Conservation (phyloP, 192 early-diverging fungal species). For the Linnemannia zychae region DNA sequence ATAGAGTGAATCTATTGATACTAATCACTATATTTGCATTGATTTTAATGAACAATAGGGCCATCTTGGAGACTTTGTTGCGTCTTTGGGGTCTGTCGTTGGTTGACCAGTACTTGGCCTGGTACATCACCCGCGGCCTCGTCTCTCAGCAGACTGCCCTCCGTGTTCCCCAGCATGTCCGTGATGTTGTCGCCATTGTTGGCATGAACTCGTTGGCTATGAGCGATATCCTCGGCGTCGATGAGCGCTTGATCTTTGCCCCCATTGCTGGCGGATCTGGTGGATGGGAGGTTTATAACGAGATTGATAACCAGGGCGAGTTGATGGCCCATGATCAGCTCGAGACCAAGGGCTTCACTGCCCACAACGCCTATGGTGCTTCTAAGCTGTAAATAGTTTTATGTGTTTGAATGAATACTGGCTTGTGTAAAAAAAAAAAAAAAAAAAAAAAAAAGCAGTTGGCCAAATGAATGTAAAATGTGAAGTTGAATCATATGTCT, state of each 20-base stretch:
- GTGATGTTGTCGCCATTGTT: conserved; percentile 64
- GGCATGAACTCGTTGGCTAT: conserved; percentile 65
- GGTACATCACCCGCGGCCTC: conserved; percentile 65
- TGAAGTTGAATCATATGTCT: no score
- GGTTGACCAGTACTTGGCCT: conserved; percentile 68
- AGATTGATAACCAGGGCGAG: conserved; percentile 75
- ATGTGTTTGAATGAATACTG: no score
- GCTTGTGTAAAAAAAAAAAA: no score
- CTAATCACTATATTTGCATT: neutral
- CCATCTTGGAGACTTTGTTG: conserved; percentile 57
- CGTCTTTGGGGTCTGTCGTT: conserved; percentile 66
- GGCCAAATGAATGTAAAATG: no score
- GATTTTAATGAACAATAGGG: conserved; percentile 20
- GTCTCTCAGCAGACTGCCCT: conserved; percentile 64
- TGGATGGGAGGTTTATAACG: conserved; percentile 77
- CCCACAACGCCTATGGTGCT: conserved; percentile 43
- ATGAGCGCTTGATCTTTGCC: conserved; percentile 71
- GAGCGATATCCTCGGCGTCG: conserved; percentile 71
- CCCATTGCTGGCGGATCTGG: conserved; percentile 71
- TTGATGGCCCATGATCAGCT: conserved; percentile 39
- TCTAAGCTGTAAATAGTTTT: conserved; percentile 49
- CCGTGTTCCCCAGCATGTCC: conserved; percentile 59
- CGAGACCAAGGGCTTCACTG: conserved; percentile 47
- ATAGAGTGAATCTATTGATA: neutral
- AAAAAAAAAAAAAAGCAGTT: no score